phyloP scores from a whole-genome alignment of 352 stramenopile species.

The Blastocystis sp. region DNA sequence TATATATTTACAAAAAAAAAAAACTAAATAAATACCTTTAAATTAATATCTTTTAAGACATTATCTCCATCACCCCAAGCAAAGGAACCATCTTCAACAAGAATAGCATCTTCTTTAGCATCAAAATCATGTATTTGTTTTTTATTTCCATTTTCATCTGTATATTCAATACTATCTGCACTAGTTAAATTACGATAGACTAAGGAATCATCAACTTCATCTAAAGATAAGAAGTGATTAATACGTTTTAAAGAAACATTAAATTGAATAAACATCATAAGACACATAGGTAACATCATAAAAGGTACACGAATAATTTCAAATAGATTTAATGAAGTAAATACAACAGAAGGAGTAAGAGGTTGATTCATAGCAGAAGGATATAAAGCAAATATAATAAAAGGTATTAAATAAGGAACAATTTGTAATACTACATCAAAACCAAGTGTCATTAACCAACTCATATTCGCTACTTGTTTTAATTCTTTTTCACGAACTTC shows the following conservation, averaged over 20 bases:
- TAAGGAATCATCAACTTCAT: conserved; percentile 50
- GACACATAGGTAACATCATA: conserved; percentile 53
- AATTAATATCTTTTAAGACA: neutral
- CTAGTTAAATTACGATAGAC: conserved; percentile 30
- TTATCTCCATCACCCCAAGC: neutral
- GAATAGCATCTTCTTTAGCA: too few species aligned
- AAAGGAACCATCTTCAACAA: neutral
- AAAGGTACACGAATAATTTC: conserved; percentile 57
- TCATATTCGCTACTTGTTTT: conserved; percentile 47
- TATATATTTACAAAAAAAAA: too few species aligned
- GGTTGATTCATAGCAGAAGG: conserved; percentile 27
- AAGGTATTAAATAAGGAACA: conserved; percentile 52
- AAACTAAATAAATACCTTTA: too few species aligned
- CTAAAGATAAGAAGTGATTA: conserved; percentile 62
- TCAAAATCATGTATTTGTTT: too few species aligned
- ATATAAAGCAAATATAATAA: conserved; percentile 54
- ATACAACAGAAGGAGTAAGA: conserved; percentile 50
- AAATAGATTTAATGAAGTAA: conserved; percentile 55
- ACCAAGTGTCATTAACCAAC: conserved; percentile 47
- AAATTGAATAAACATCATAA: conserved; percentile 58
- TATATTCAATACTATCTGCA: too few species aligned
- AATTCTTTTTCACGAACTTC: conserved; percentile 52
- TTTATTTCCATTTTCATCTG: too few species aligned
- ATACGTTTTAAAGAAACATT: conserved; percentile 59
- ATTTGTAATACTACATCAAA: conserved; percentile 54